These are phyloP conservation scores for Pisolithus marmoratus DNA, from an alignment of 768 basidiomycete genomes.

Conservation along the genomic window DNA sequence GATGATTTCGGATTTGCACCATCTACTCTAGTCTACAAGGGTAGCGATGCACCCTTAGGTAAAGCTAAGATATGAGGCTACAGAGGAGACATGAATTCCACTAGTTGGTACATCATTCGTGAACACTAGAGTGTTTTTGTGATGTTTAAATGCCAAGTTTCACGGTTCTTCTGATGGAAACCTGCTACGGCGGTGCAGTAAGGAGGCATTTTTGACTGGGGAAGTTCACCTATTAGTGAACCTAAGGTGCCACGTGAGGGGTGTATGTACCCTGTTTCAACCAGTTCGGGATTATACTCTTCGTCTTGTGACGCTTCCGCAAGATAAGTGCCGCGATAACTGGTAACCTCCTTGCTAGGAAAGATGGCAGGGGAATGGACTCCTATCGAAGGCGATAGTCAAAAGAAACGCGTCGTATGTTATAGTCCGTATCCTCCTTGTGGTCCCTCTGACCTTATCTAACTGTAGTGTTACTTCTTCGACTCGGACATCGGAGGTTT, in stretches of 20 bases:
- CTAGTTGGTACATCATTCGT: background rate
- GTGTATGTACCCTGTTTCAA: no score
- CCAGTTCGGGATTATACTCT: no score
- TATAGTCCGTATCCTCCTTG: slow-evolving; percentile 1
- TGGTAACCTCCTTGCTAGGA: background rate
- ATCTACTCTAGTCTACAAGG: slow-evolving; percentile 74
- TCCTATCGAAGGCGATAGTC: slow-evolving; percentile 64
- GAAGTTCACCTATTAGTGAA: no score
- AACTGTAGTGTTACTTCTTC: slow-evolving; percentile 91
- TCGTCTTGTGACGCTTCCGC: no score
- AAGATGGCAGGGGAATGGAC: slow-evolving; percentile 41
- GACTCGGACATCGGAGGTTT: slow-evolving; percentile 99
- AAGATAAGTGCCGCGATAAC: background rate
- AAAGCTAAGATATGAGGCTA: slow-evolving; percentile 54
- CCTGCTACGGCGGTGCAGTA: no score
- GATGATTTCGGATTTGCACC: slow-evolving; percentile 85
- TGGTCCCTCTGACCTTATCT: slow-evolving; percentile 4
- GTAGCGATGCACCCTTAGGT: slow-evolving; percentile 56
- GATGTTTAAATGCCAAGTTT: no score
- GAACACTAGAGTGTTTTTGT: background rate
- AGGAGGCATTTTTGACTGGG: no score
- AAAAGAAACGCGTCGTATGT: slow-evolving; percentile 86
- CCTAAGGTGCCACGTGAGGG: no score
- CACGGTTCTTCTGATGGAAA: no score
- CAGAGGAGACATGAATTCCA: background rate